Percentiles rank a stretch among this genome's conserved stretches.
Conservation (phyloP, 75 land plant species). For the Larix kaempferi region DNA sequence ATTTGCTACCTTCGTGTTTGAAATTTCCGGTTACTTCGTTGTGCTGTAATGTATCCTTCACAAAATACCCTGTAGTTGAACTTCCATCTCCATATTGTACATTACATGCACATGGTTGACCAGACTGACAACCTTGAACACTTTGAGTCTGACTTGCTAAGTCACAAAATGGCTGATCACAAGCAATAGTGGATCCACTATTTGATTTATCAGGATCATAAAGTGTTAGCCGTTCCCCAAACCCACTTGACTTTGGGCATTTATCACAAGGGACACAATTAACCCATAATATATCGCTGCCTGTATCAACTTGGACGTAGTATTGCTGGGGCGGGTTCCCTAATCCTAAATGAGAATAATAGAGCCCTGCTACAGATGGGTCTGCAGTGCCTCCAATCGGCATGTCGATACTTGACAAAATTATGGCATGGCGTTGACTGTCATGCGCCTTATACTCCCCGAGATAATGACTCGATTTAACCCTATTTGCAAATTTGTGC, state of each 20-base stretch:
- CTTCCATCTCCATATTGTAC: no score
- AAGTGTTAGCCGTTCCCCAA: no score
- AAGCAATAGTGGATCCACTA: no score
- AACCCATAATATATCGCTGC: slow-evolving; percentile 47
- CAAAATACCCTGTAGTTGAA: no score
- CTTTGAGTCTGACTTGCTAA: no score
- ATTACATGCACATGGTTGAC: no score
- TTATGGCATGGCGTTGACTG: slow-evolving; percentile 32
- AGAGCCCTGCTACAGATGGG: slow-evolving; percentile 47
- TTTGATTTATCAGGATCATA: no score
- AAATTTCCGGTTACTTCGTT: no score
- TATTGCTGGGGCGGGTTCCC: slow-evolving; percentile 37
- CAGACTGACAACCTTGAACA: no score
- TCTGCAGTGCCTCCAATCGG: slow-evolving; percentile 50
- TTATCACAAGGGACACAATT: slow-evolving; percentile 27
- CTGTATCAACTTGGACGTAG: slow-evolving; percentile 48
- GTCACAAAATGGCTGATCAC: no score
- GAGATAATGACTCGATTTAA: slow-evolving; percentile 4
- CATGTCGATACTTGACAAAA: slow-evolving; percentile 34
- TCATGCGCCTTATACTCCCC: slow-evolving; percentile 48
- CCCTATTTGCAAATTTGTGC: slow-evolving; percentile 22
- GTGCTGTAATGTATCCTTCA: no score
- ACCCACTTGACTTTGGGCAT: slow-evolving; percentile 35
- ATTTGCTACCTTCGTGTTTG: no score
- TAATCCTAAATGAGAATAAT: slow-evolving; percentile 25